These are phyloP conservation scores for Myxozyma lipomycoides DNA, from an alignment of 805 yeast species.

Conservation along the genomic window DNA sequence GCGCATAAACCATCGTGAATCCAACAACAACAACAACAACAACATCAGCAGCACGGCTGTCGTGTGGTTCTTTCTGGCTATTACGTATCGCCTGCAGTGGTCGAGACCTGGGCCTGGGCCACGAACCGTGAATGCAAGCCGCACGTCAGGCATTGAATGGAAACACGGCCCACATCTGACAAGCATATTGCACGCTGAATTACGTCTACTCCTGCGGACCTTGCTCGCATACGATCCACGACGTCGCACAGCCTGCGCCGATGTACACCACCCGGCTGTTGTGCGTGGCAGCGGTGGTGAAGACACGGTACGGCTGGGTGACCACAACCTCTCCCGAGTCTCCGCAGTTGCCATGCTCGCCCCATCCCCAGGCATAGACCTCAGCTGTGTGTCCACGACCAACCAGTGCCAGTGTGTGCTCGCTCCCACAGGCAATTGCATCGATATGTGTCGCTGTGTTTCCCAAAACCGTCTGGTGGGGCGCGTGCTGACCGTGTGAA, in stretches of 20 bases:
- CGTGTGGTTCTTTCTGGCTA: no score
- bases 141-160: no score
- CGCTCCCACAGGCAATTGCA: constrained; percentile 65
- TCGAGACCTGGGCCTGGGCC: no score
- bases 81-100: no score
- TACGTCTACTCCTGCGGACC: no score
- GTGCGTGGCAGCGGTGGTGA: not conserved
- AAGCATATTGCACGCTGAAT: no score
- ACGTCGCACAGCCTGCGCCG: constrained; percentile 37
- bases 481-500: constrained; percentile 63
- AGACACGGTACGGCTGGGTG: constrained; percentile 2
- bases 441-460: constrained; percentile 9
- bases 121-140: no score
- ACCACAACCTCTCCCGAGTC: constrained; percentile 5
- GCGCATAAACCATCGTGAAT: no score
- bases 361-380: constrained; percentile 94
- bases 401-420: constrained; percentile 61
- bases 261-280: constrained; percentile 11
- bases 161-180: no score
- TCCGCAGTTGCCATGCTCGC: constrained; percentile 97
- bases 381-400: constrained; percentile 28
- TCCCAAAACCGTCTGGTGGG: constrained; percentile 23
- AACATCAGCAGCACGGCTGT: no score
- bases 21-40: no score
- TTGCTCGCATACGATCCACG: constrained; percentile 26